Evolutionary conservation across 1,139 yeast species (phyloP).

Genomic region (Suhomyces chickasaworum): DNA sequence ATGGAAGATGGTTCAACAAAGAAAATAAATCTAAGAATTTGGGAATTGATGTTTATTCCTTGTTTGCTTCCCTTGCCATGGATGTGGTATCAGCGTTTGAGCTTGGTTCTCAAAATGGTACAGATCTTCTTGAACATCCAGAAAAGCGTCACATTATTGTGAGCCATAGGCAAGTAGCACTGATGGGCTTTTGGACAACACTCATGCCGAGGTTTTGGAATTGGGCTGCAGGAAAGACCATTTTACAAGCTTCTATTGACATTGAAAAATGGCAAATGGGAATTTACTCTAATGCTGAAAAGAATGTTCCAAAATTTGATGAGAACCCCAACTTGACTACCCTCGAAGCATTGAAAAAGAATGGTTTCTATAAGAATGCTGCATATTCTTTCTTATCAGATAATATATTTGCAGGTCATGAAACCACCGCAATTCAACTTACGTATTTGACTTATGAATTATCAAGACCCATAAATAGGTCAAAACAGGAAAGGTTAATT

Average conservation of each 20-base stretch:
- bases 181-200: constrained; percentile 74
- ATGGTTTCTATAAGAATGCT: constrained; percentile 33
- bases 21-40: constrained; percentile 24
- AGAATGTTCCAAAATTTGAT: constrained; percentile 26
- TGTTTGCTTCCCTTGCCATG: constrained; percentile 73
- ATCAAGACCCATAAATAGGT: constrained; percentile 49
- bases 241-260: constrained; percentile 39
- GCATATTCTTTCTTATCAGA: constrained; percentile 48
- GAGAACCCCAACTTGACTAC: constrained; percentile 32
- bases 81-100: constrained; percentile 67
- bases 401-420: constrained; percentile 67
- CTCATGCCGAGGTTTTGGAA: constrained; percentile 57
- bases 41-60: constrained; percentile 58
- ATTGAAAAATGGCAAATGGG: constrained; percentile 55
- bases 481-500: constrained; percentile 45
- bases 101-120: constrained; percentile 52
- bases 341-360: constrained; percentile 36
- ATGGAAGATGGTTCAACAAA: constrained; percentile 34
- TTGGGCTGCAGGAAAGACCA: constrained; percentile 47
- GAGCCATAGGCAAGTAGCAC: constrained; percentile 55
- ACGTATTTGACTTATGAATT: constrained; percentile 62
- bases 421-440: constrained; percentile 70
- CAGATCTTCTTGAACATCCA: constrained; percentile 41
- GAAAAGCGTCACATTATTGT: constrained; percentile 46
- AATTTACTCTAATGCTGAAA: constrained; percentile 43